A percentile compares a stretch with the other conserved stretches of the same genome.
These are phyloP conservation scores for Paspalum vaginatum DNA, from an alignment of 176 grass and related monocot genomes.

Conservation along the genomic window DNA sequence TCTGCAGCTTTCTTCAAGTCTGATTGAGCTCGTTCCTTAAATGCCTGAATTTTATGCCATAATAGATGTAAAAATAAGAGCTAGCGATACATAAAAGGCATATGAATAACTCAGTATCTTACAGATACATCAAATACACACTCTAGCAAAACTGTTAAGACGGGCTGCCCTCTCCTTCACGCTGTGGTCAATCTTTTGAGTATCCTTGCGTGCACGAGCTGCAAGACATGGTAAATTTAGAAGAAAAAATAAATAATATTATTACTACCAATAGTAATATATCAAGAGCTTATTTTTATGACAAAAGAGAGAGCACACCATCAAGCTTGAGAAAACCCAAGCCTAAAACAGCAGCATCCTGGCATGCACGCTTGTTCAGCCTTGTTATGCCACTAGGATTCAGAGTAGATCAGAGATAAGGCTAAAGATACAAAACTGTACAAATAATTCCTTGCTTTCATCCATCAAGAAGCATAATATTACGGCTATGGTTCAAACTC, in stretches of 20 bases:
- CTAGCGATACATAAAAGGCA: conserved; percentile 31
- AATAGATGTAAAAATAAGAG: conserved; percentile 19
- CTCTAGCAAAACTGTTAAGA: conserved; percentile 77
- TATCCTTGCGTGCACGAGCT: conserved; percentile 92
- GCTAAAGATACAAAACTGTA: conserved; percentile 11
- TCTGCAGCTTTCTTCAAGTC: conserved; percentile 95
- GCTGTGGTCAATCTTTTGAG: conserved; percentile 78
- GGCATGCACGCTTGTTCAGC: conserved; percentile 80
- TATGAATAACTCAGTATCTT: conserved; percentile 21
- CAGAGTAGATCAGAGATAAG: conserved; percentile 32
- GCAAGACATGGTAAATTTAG: conserved; percentile 41
- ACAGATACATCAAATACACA: conserved; percentile 46
- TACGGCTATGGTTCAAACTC: not conserved
- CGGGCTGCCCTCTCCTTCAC: conserved; percentile 81
- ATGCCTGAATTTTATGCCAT: conserved; percentile 53
- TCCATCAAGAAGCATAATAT: not conserved
- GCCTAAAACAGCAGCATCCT: conserved; percentile 92
- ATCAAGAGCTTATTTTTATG: conserved; percentile 2
- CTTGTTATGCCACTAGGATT: conserved; percentile 82
- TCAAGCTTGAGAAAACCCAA: conserved; percentile 89
- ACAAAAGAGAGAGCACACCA: conserved; percentile 54
- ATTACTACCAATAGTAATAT: not conserved
- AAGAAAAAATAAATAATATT: conserved; percentile 20
- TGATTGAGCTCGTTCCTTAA: conserved; percentile 79
- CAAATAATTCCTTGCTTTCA: not conserved